These are phyloP conservation scores for Diversispora eburnea DNA, from an alignment of 192 early-diverging fungal genomes.

Conservation along the genomic window DNA sequence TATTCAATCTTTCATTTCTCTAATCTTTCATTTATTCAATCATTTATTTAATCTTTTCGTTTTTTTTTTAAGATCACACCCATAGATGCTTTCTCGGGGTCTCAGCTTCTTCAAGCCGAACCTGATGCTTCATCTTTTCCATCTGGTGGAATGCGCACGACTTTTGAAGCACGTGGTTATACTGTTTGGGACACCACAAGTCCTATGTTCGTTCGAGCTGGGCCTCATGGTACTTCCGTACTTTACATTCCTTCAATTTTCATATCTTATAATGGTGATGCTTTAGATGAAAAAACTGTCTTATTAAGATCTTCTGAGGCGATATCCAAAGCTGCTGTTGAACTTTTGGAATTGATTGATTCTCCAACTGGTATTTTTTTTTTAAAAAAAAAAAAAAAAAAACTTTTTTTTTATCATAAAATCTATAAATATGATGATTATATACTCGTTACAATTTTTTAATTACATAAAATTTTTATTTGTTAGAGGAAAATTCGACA, in stretches of 20 bases:
- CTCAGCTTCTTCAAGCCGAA: slow-evolving; percentile 96
- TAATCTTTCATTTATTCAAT: no score
- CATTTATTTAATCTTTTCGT: no score
- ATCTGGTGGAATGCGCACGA: slow-evolving; percentile 94
- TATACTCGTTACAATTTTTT: no score
- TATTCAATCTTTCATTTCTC: no score
- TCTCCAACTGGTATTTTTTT: slow-evolving; percentile 52
- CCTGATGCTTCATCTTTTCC: slow-evolving; percentile 99
- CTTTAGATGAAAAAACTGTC: slow-evolving; percentile 98
- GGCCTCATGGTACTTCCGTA: slow-evolving; percentile 87
- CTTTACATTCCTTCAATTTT: slow-evolving; percentile 98
- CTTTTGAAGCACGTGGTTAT: slow-evolving; percentile 99
- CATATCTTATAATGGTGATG: slow-evolving; percentile 99
- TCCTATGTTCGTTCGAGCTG: slow-evolving; percentile 93
- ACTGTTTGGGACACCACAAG: slow-evolving; percentile 98
- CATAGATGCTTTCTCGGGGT: slow-evolving; percentile 96
- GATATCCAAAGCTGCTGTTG: slow-evolving; percentile 75
- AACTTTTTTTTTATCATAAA: slow-evolving; percentile 1
- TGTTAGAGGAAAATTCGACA: slow-evolving; percentile 38
- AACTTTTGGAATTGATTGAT: slow-evolving; percentile 78
- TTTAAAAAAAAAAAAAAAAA: no score
- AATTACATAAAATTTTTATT: no score
- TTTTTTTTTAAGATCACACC: slow-evolving; percentile 32
- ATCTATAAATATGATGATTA: no score
- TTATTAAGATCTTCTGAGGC: slow-evolving; percentile 88